Evolutionary conservation across 192 early-diverging fungal species (phyloP), one percentile per base, ranked within the genome.

Genomic region (Backusella morwellensis): DNA sequence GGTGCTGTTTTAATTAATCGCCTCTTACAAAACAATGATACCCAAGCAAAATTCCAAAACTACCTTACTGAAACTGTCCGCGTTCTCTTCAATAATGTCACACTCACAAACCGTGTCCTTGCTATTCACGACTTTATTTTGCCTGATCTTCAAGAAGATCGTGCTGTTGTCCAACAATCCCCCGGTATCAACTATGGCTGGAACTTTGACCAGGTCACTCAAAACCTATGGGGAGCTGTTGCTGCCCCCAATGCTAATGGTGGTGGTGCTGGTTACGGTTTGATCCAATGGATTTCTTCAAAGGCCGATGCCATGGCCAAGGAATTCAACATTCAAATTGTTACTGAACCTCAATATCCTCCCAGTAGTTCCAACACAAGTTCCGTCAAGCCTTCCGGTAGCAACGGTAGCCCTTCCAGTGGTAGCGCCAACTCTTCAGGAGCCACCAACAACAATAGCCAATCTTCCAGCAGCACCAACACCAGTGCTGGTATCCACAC

Each of bases 11-110:
- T 87, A 80, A 87, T 87, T 68, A 87, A 87, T 75, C 77, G 80
- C n/a, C 75, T 87, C 35, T 74, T 87, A 35, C 15, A 83, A 59
- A 87, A 87, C 68, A 47, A 77, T 34, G 83, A 71, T 44, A 59
- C 74, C 26, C 44, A 78, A 36, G 36, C 36, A 32, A 81, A 52
- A 5, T 87, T 87, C 41, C 82, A 87, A 72, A 77, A 59, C 6
- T 87, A 87, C 21, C 78, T 87, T 59, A 85, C 77, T 71, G 78
- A 85, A 41, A 83, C 81, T 56, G 83, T 84, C 8, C 44, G 77
- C 21, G 74, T 82, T 34, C 54, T 87, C 21, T 87, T 87, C 81
- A 87, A 87, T 75, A 85, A 87, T 32, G 83, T 83, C 54, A 85
- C 83, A 42, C 72, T 87, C 15, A 83, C 81, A 54, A 83, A 82